Conservation (phyloP, 345 rosid genomes). For the Citrus maxima region DNA sequence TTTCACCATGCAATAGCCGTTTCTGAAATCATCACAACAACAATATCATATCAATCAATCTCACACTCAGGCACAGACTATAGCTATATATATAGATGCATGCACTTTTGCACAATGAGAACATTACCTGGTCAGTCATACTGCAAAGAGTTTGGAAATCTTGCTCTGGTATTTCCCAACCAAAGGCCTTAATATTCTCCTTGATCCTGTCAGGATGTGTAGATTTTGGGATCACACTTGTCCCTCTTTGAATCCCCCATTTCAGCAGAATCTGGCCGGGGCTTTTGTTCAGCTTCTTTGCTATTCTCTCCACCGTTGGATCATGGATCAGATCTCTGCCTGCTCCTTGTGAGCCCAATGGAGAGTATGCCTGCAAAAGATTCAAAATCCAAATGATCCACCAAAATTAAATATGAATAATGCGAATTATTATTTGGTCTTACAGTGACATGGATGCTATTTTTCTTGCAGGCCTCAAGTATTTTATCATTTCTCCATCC, state of each 20-base stretch:
- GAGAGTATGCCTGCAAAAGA: constrained; percentile 41
- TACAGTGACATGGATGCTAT: constrained; percentile 52
- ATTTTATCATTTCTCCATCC: constrained; percentile 66
- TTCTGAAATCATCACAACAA: too few relatives aligned
- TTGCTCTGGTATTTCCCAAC: too few relatives aligned
- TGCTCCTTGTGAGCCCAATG: constrained; percentile 47
- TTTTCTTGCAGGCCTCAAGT: constrained; percentile 39
- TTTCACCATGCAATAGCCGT: too few relatives aligned
- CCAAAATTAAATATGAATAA: too few relatives aligned
- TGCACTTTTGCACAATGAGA: too few relatives aligned
- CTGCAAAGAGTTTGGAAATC: too few relatives aligned
- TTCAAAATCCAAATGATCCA: background rate
- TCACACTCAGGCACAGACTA: too few relatives aligned
- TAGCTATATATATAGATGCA: too few relatives aligned
- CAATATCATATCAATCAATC: too few relatives aligned
- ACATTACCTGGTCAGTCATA: too few relatives aligned
- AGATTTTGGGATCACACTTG: constrained; percentile 15
- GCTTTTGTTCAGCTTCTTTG: constrained; percentile 51
- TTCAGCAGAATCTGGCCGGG: constrained; percentile 49
- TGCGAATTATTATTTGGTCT: background rate
- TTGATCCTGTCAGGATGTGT: too few relatives aligned
- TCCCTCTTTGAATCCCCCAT: constrained; percentile 60
- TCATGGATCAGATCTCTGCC: constrained; percentile 44
- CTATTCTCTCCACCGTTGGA: constrained; percentile 34
- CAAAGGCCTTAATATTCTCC: too few relatives aligned